Evolutionary conservation across 768 basidiomycete species (phyloP), one percentile per base, ranked within the genome.

Genomic region (Leccinum variicolor): DNA sequence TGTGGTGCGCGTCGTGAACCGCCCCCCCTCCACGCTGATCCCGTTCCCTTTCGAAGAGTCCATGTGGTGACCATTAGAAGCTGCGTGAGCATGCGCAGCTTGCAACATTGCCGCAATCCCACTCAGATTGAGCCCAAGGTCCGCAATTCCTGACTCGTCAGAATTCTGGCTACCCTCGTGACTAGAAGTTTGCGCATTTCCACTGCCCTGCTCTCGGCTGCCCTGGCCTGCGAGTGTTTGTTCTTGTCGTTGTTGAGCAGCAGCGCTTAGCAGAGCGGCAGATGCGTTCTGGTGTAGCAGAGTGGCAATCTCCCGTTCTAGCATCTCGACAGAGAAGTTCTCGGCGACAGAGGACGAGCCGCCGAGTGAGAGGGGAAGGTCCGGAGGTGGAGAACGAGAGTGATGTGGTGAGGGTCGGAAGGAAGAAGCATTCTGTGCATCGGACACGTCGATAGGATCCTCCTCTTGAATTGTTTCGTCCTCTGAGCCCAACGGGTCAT

Each of bases 91-190:
- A 51, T 89, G 86, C 9, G 86, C 90, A 53, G 88, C 90, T 61
- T 91, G 88, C 29, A 92, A 75, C 62, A 90, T 86, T 50, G 89
- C 89, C n/a, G 86, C 89, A 50, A 92, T 81, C 4, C 84, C 81
- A 61, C 77, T 82, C 43, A 89, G 69, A 64, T 81, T 82, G 46
- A 87, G 73, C 34, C 80, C 79, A n/a, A 86, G 71, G 50, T 79
- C 77, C 10, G 74, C 39, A 14, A 69, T 64, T 25, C 51, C 21
- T 10, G 61, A 39, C 31, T 54, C 60, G 46, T 61, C 65, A 54
- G 51, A 33, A 52, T 58, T 58, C 69, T 58, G 58, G 55, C 28
- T 33, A 48, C 31, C 54, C 25, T 48, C 61, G 25, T 64, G 62
- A 53, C 49, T 50, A 15, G 54, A 26, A 17, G 54, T 55, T n/a